Evolutionary conservation across 2,329 filamentous ascomycete species (phyloP), one percentile per base, ranked within the genome.

Genomic region (Aspergillus sp.): DNA sequence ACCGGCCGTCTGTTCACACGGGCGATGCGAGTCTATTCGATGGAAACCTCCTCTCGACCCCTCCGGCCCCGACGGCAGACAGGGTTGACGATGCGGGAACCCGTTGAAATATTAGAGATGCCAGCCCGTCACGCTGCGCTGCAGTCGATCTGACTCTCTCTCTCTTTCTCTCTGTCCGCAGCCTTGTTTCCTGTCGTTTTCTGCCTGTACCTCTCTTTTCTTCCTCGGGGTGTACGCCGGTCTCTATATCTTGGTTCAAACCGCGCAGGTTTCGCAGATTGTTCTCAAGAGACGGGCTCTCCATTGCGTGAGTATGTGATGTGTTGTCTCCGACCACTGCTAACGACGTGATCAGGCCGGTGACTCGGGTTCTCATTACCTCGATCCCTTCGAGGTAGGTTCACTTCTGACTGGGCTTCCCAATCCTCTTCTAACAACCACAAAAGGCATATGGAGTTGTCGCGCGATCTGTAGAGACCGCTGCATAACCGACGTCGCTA

Each of bases 41-140:
- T 36, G 55, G 51, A 50, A 14, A 17, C 23, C 49, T 44, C 57
- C 49, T 38, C 46, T 38, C 56, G 52, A 44, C 45, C 38, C 43
- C 21, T 40, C 34, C 25, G 25, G 40, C 21, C 5, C 53, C 41
- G 54, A 51, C 25, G 54, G 25, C 25, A 29, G 25, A 29, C 25
- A 38, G 34, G 34, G 34, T 38, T 38, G 45, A 58, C 49, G 55
- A 57, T 55, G 42, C 47, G 46, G 55, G 53, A 41, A 48, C 56
- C 58, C 52, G 34, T 60, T 54, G 65, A 64, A 63, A 68, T 68
- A 68, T 68, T 64, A 63, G 61, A 62, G 53, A 49, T 52, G 52
- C 32, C 54, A 58, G 58, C 55, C 54, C 50, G 40, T 47, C 49
- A 49, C 52, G 41, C 29, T 17, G 42, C 20, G 32, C 25, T 19